Base-by-base conservation (phyloP, 192 early-diverging fungal species). In the Coemansia sp. region DNA sequence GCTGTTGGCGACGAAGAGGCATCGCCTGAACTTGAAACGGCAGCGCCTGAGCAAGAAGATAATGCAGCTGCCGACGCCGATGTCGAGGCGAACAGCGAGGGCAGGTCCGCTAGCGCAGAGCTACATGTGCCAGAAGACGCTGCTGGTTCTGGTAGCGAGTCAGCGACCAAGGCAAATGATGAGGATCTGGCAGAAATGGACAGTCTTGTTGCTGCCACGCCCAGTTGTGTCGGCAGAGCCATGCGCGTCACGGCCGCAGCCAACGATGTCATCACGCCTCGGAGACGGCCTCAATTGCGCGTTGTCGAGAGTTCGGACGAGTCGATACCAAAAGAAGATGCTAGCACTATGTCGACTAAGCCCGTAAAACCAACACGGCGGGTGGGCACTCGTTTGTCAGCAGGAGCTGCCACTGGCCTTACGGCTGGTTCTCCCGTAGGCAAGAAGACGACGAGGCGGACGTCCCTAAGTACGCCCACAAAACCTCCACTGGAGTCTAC, bases 221-320 rank as follows among this genome's bases (percentile, higher is more conserved):
- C 52, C 9, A 29, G 52, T 13, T 13, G 24, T 53, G 22, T 24
- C 24, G 24, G 52, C 52, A 53, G 24, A 10, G 52, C 24, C 52
- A 53, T 29, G 52, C 20, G 52, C 24, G 24, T 49, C n/a, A 47
- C 50, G 2, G 50, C 24, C 24, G 24, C 27, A 10, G 52, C 24
- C 12, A 29, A n/a, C 36, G 43, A 50, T 11, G 27, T 27, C 16
- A 69, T 27, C 12, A 15, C 34, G n/a, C 57, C 18, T 18, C 4
- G 29, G 22, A 69, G 40, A 18, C 27, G 52, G 27, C 15, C 24
- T 4, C 52, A 55, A 16, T 10, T 31, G 24, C 52, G 65, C 7
- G 29, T 70, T n/a, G 18, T 75, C 1, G 79, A 75, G 38, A 80
- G 70, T 49, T 80, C 79, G 3, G 73, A 73, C 39, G 79, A 80